These are phyloP conservation scores for Gossypium laxum DNA, from an alignment of 441 rosid species.

Conservation along the genomic window DNA sequence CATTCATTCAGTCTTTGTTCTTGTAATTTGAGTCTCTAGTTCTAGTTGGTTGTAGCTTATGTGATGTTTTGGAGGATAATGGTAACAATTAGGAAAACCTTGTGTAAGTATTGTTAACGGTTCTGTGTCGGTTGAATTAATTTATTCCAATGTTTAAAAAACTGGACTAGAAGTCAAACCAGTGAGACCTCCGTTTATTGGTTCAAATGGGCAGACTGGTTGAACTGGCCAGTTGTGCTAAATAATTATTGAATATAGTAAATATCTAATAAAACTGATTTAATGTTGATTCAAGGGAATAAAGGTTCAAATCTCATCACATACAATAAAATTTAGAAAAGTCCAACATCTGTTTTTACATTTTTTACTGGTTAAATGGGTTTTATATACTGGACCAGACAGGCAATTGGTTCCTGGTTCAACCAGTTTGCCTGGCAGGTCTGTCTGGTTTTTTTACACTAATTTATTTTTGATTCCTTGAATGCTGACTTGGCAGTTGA, in stretches of 20 bases:
- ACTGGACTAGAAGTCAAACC: background rate
- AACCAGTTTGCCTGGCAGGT: background rate
- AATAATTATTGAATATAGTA: background rate
- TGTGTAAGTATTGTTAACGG: background rate
- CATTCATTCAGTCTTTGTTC: background rate
- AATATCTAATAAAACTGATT: background rate
- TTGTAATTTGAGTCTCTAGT: background rate
- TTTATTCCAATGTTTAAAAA: background rate
- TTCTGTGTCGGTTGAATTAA: background rate
- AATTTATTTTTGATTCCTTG: background rate
- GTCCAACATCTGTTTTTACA: background rate
- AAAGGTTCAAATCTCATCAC: background rate
- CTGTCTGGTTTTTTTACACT: background rate
- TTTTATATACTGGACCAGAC: background rate
- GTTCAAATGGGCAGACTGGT: background rate
- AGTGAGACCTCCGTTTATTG: background rate
- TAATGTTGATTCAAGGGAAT: background rate
- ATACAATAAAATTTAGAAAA: background rate
- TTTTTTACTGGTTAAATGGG: background rate
- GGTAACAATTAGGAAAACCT: background rate
- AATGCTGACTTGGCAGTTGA: slow-evolving; percentile 49
- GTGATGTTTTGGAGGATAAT: background rate
- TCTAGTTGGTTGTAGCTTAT: background rate
- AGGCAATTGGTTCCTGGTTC: background rate
- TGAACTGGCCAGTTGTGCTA: background rate